Conservation (phyloP, 768 basidiomycete species). For the Sporobolomyces pararoseus region DNA sequence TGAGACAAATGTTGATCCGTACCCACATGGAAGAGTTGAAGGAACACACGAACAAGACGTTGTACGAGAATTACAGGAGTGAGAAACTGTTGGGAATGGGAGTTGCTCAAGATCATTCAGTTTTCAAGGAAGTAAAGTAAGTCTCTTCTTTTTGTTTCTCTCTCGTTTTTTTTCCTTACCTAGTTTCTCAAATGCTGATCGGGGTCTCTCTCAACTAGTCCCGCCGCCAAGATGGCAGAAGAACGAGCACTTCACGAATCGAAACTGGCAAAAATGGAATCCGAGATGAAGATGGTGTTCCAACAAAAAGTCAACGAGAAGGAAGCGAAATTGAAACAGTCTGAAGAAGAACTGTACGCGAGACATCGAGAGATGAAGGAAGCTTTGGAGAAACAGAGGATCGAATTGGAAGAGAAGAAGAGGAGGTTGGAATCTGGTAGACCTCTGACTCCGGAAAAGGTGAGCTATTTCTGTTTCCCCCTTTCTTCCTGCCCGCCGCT, state of each 20-base stretch:
- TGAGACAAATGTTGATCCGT: constrained; percentile 97
- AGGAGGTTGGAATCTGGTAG: constrained; percentile 88
- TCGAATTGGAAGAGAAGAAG: constrained; percentile 90
- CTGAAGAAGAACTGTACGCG: constrained; percentile 96
- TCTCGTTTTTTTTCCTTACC: too few species aligned
- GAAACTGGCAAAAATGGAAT: constrained; percentile 98
- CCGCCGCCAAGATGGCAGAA: constrained; percentile 91
- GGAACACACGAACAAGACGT: constrained; percentile 89
- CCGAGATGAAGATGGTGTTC: constrained; percentile 99
- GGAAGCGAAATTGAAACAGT: constrained; percentile 97
- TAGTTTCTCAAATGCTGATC: too few species aligned
- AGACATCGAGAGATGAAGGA: constrained; percentile 99
- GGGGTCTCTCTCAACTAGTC: constrained; percentile 56
- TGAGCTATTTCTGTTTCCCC: constrained; percentile 38
- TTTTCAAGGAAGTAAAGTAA: constrained; percentile 99
- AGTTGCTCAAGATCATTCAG: constrained; percentile 91
- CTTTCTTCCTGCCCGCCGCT: neutral
- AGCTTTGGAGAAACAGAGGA: constrained; percentile 89
- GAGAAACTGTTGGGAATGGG: constrained; percentile 97
- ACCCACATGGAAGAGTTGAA: constrained; percentile 99
- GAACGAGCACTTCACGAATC: constrained; percentile 94
- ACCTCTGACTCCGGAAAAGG: constrained; percentile 92
- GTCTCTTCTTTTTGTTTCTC: constrained; percentile 48
- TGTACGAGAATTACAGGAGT: constrained; percentile 98
- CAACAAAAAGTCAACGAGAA: constrained; percentile 99